Percentiles rank a stretch among this genome's conserved stretches.
Evolutionary conservation across 306 rosid genomes (phyloP).

Genomic region (Ceratonia siliqua): DNA sequence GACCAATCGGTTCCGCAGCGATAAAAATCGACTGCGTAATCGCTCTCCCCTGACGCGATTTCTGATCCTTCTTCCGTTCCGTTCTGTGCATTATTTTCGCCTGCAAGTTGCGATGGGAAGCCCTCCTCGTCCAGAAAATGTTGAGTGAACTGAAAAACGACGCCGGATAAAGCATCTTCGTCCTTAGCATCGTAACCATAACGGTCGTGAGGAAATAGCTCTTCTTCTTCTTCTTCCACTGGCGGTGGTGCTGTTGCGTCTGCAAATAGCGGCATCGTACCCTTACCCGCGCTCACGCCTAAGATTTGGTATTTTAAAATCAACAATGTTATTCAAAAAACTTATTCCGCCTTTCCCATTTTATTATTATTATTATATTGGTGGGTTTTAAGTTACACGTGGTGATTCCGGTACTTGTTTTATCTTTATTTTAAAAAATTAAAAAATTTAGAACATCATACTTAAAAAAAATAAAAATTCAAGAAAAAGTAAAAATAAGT

Average conservation of each 20-base stretch:
- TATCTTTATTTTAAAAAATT: too few species aligned
- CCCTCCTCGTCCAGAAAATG: slow-evolving; percentile 50
- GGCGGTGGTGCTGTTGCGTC: slow-evolving; percentile 20
- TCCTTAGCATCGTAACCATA: background rate
- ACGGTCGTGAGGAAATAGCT: slow-evolving; percentile 18
- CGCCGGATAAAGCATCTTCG: slow-evolving; percentile 4
- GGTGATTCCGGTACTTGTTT: too few species aligned
- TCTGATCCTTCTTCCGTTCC: background rate
- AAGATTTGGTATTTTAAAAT: slow-evolving; percentile 35
- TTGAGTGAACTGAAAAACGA: too few species aligned
- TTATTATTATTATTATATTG: too few species aligned
- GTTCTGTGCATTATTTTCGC: slow-evolving; percentile 7
- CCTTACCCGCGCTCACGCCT: slow-evolving; percentile 21
- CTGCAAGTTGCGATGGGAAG: slow-evolving; percentile 43
- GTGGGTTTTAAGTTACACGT: too few species aligned
- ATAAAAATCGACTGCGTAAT: slow-evolving; percentile 51
- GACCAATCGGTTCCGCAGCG: slow-evolving; percentile 50
- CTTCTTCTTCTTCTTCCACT: slow-evolving; percentile 26
- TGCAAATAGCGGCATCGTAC: slow-evolving; percentile 32
- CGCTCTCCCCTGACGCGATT: background rate
- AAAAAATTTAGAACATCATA: too few species aligned
- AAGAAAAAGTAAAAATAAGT: too few species aligned
- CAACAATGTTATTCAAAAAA: slow-evolving; percentile 27
- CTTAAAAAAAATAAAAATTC: too few species aligned
- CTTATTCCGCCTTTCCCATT: too few species aligned